Conservation (phyloP, 495 filamentous ascomycete species). For the Chaetomidium leptoderma region DNA sequence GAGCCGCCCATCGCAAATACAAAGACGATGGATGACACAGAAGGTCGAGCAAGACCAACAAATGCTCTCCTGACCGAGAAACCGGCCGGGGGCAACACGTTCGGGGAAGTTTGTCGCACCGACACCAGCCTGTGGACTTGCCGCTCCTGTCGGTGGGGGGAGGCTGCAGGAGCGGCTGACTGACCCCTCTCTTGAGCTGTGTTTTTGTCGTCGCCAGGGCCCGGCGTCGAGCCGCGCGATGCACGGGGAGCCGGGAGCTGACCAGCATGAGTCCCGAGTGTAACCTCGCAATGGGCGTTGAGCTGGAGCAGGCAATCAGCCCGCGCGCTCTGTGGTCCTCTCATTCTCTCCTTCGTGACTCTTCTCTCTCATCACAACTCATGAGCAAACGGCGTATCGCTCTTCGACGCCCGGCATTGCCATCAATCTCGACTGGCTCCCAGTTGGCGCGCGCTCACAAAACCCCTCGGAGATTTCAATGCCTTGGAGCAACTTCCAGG, state of each 20-base stretch:
- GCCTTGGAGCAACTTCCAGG: not conserved
- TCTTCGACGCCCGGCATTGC: not conserved
- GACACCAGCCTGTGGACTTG: constrained; percentile 1
- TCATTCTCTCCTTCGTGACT: not conserved
- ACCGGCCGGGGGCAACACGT: no score
- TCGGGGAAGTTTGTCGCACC: no score
- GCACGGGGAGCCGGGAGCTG: constrained; percentile 16
- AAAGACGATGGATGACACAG: not conserved
- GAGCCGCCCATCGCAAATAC: not conserved
- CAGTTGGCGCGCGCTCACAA: constrained; percentile 2
- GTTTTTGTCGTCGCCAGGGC: constrained; percentile 4
- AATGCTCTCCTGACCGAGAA: no score
- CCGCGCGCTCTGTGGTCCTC: not conserved
- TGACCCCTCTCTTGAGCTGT: not conserved
- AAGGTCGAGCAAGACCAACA: not conserved
- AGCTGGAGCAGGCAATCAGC: constrained; percentile 3
- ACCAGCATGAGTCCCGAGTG: constrained; percentile 12
- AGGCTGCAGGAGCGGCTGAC: constrained; percentile 3
- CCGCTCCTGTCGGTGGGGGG: not conserved
- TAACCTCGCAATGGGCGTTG: constrained; percentile 14
- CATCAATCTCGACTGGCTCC: not conserved
- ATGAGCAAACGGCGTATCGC: constrained; percentile 4
- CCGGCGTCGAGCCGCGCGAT: constrained; percentile 13
- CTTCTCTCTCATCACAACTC: not conserved
- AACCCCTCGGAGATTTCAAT: not conserved